Percentiles rank a stretch among this genome's conserved stretches.
phyloP scores from a whole-genome alignment of 495 filamentous ascomycete genomes.

The Aspergillus steynii region DNA sequence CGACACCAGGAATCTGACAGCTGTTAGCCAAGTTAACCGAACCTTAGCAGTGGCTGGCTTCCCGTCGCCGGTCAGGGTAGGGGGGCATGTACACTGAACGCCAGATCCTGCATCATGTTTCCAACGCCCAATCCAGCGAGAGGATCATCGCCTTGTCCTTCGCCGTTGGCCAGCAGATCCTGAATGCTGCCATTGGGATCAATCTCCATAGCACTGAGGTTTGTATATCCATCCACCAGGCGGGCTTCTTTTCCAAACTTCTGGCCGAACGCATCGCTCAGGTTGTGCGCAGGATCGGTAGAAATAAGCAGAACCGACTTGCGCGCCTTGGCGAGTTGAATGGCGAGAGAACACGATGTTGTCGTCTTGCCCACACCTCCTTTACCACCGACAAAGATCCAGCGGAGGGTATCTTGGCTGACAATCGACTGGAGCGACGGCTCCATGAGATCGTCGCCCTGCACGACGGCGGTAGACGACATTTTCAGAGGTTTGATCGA shows the following conservation, averaged over 20 bases:
- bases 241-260: conserved; percentile 99
- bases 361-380: conserved; percentile 99
- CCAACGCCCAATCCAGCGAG: conserved; percentile 66
- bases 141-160: conserved; percentile 68
- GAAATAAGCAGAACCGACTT: conserved; percentile 96
- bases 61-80: background rate
- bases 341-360: conserved; percentile 95
- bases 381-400: conserved; percentile 99
- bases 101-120: conserved; percentile 74
- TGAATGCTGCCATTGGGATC: conserved; percentile 98
- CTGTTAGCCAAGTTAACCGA: background rate
- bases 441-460: conserved; percentile 77
- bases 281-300: conserved; percentile 97
- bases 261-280: conserved; percentile 96
- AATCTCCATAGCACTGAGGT: conserved; percentile 98
- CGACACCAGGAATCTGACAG: conserved; percentile 88
- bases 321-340: conserved; percentile 95
- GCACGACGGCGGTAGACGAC: conserved; percentile 62
- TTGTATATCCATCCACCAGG: conserved; percentile 85
- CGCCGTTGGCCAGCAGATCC: conserved; percentile 82
- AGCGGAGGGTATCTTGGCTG: conserved; percentile 90
- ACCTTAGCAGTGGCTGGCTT: conserved; percentile 21
- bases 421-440: conserved; percentile 92
- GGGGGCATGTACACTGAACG: conserved; percentile 60
- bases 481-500: conserved; percentile 39